phyloP scores from a whole-genome alignment of 1,139 yeast species.

The Kurtzmaniella natalensis region DNA sequence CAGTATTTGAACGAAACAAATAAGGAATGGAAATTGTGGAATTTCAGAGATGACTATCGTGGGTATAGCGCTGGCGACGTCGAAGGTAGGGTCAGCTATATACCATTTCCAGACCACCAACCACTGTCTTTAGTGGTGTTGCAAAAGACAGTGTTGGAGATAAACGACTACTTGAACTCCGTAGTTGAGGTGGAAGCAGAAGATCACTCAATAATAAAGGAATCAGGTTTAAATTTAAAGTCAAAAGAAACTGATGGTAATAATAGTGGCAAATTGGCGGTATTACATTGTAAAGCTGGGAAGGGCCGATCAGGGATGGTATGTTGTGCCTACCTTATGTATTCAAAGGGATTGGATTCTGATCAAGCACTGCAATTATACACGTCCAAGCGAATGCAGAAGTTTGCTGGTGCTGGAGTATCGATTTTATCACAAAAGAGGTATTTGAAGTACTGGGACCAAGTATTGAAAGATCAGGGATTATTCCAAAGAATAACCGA shows the following conservation, averaged over 20 bases:
- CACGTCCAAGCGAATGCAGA: constrained; percentile 55
- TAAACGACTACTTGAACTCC: constrained; percentile 36
- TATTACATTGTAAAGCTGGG: constrained; percentile 87
- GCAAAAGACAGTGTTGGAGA: constrained; percentile 37
- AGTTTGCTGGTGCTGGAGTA: constrained; percentile 60
- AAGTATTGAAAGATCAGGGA: constrained; percentile 25
- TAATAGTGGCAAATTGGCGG: constrained; percentile 47
- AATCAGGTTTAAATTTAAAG: neutral
- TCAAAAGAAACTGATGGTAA: neutral
- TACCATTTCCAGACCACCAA: constrained; percentile 72
- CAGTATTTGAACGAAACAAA: constrained; percentile 47
- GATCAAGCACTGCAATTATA: constrained; percentile 49
- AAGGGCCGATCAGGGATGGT: constrained; percentile 88
- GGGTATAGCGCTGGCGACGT: constrained; percentile 46
- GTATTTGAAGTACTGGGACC: constrained; percentile 58
- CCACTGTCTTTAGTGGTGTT: constrained; percentile 64
- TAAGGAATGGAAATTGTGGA: constrained; percentile 68
- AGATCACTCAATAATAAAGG: no score
- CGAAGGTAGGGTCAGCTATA: constrained; percentile 25
- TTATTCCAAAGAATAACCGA: no score
- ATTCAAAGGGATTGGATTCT: constrained; percentile 29
- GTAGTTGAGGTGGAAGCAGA: no score
- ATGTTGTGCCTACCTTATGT: constrained; percentile 66
- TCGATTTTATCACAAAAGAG: constrained; percentile 67
- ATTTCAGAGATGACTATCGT: constrained; percentile 58